A percentile compares a stretch with the other conserved stretches of the same genome.
These are phyloP conservation scores for Dissophora ornata DNA, from an alignment of 192 early-diverging fungal genomes.

Conservation along the genomic window DNA sequence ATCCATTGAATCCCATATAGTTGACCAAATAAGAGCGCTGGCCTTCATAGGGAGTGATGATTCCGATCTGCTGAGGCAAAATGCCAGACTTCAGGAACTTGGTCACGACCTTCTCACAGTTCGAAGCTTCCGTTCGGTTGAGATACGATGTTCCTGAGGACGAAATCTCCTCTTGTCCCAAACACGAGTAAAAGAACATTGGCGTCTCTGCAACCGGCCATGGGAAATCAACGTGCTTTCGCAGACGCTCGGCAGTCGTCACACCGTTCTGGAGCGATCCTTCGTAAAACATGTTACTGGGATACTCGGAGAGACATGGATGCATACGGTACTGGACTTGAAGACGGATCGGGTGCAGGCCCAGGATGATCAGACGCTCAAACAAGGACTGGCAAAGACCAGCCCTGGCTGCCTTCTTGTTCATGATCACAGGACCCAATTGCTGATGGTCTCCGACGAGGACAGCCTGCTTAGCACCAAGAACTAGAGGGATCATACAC, in stretches of 20 bases:
- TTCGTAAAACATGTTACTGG: slow-evolving; percentile 99
- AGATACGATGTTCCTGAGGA: slow-evolving; percentile 98
- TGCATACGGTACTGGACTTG: slow-evolving; percentile 99
- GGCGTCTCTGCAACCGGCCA: slow-evolving; percentile 96
- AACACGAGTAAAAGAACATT: slow-evolving; percentile 94
- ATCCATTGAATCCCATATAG: slow-evolving; percentile 95
- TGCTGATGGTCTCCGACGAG: slow-evolving; percentile 99
- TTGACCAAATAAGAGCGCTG: slow-evolving; percentile 95
- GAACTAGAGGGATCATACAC: slow-evolving; percentile 97
- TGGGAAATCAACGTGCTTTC: slow-evolving; percentile 91
- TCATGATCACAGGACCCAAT: slow-evolving; percentile 97
- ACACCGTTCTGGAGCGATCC: slow-evolving; percentile 98
- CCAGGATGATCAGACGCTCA: slow-evolving; percentile 93
- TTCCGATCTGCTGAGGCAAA: slow-evolving; percentile 91
- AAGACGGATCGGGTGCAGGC: slow-evolving; percentile 92
- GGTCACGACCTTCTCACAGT: slow-evolving; percentile 97
- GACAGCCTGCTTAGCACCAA: slow-evolving; percentile 95
- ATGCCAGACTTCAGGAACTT: slow-evolving; percentile 91
- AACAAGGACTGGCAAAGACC: slow-evolving; percentile 97
- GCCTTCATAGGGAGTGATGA: slow-evolving; percentile 99
- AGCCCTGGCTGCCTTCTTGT: slow-evolving; percentile 94
- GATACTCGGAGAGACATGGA: slow-evolving; percentile 97
- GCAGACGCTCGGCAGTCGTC: slow-evolving; percentile 88
- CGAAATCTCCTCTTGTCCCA: slow-evolving; percentile 96
- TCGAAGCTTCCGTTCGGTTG: slow-evolving; percentile 96